Evolutionary conservation across 345 rosid species (phyloP).

Genomic region (Melastoma malabathricum): DNA sequence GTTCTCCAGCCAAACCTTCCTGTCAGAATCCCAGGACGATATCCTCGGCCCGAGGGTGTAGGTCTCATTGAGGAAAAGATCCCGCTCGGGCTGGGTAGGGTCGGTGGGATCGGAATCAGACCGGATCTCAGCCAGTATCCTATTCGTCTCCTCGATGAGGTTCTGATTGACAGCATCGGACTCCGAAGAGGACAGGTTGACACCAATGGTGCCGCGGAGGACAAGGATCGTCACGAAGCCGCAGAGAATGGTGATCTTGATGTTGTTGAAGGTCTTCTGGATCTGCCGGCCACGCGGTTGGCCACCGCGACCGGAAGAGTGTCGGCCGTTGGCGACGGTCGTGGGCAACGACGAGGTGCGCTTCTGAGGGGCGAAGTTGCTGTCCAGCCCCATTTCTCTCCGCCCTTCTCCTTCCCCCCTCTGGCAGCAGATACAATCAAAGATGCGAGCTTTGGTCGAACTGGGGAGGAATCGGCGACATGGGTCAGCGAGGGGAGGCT

Average conservation of each 20-base stretch:
- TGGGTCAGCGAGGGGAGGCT: too few relatives aligned
- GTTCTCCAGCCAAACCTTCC: slow-evolving; percentile 48
- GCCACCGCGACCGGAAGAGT: slow-evolving; percentile 13
- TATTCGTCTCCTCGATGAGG: slow-evolving; percentile 67
- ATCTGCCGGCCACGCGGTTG: slow-evolving; percentile 68
- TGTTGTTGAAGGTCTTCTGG: slow-evolving; percentile 77
- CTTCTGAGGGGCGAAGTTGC: slow-evolving; percentile 41
- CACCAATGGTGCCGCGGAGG: slow-evolving; percentile 86
- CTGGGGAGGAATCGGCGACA: too few relatives aligned
- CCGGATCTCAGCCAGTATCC: slow-evolving; percentile 79
- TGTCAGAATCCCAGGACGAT: slow-evolving; percentile 46
- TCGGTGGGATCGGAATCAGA: slow-evolving; percentile 72
- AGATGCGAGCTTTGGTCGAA: too few relatives aligned
- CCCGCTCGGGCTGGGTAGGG: slow-evolving; percentile 35
- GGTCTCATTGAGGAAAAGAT: slow-evolving; percentile 41
- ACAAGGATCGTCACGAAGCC: slow-evolving; percentile 91
- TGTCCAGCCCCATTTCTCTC: slow-evolving; percentile 46
- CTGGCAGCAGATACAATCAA: too few relatives aligned
- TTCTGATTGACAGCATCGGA: slow-evolving; percentile 72
- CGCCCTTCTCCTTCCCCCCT: neutral
- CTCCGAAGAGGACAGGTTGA: slow-evolving; percentile 55
- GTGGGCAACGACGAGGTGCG: slow-evolving; percentile 33
- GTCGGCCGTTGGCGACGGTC: slow-evolving; percentile 34
- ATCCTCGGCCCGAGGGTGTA: slow-evolving; percentile 75
- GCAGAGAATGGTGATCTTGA: slow-evolving; percentile 85